Conservation (phyloP, 2,329 filamentous ascomycete genomes). For the Aschersonia sp. region DNA sequence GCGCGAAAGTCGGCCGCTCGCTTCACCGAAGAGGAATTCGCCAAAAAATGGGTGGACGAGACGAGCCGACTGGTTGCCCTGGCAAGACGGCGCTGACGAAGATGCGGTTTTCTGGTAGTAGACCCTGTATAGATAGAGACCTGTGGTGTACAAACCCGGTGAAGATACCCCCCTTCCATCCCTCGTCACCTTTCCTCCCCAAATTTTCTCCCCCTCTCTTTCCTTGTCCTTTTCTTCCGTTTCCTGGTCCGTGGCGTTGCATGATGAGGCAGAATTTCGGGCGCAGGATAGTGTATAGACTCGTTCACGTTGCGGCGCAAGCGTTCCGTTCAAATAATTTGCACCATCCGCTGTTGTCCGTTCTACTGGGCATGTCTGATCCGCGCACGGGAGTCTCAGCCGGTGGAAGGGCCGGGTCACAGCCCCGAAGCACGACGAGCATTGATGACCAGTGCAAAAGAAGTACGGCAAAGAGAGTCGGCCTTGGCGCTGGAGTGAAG, state of each 20-base stretch:
- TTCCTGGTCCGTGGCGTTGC: too few species aligned
- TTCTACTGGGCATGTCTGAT: too few species aligned
- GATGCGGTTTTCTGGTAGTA: constrained; percentile 4
- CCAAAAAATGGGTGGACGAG: constrained; percentile 59
- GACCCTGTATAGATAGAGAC: constrained; percentile 9
- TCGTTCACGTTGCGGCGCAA: too few species aligned
- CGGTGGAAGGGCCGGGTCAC: too few species aligned
- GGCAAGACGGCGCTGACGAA: constrained; percentile 8
- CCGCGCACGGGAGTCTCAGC: too few species aligned
- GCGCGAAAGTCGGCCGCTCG: constrained; percentile 66
- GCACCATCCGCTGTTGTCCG: too few species aligned
- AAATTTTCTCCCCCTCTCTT: not conserved
- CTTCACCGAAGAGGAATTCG: constrained; percentile 83
- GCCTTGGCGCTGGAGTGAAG: too few species aligned
- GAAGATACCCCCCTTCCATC: constrained; percentile 20
- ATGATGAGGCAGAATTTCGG: not conserved
- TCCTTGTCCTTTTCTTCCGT: not conserved
- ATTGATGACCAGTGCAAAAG: too few species aligned
- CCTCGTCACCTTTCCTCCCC: not conserved
- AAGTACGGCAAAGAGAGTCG: too few species aligned
- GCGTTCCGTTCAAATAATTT: too few species aligned
- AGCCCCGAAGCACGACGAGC: too few species aligned
- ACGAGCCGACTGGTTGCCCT: constrained; percentile 55
- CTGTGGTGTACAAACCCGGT: constrained; percentile 5
- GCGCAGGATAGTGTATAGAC: too few species aligned